These are phyloP conservation scores for Pholiota microspora DNA, from an alignment of 768 basidiomycete species.

Conservation along the genomic window DNA sequence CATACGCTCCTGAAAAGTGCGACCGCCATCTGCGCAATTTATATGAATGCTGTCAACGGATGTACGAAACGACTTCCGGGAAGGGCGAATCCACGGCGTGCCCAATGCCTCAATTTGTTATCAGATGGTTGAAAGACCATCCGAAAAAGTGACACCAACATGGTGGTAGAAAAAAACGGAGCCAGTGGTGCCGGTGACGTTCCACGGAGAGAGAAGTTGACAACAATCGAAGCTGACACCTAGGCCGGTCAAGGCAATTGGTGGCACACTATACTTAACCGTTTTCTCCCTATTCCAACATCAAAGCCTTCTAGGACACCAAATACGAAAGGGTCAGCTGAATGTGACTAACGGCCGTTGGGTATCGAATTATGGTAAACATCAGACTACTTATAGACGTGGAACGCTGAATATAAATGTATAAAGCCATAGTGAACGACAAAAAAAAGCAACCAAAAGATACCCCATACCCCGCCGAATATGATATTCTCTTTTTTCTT, in stretches of 20 bases:
- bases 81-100: conserved; percentile 55
- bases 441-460: no score
- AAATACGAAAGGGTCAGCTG: not conserved
- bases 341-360: not conserved
- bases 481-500: no score
- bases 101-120: conserved; percentile 48
- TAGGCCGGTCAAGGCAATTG: not conserved
- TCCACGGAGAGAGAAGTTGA: not conserved
- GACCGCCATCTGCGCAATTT: conserved; percentile 44
- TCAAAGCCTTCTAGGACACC: not conserved
- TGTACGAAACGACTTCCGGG: conserved; percentile 42
- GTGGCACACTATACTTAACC: not conserved
- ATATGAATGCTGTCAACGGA: conserved; percentile 55
- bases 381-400: no score
- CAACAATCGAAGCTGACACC: not conserved
- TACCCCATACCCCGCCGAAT: no score
- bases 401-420: no score
- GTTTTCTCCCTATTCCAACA: no score
- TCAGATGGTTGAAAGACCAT: conserved; percentile 57
- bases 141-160: conserved; percentile 16
- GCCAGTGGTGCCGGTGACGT: no score
- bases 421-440: no score
- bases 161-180: not conserved
- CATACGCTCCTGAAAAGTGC: conserved; percentile 62
- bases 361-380: no score